Evolutionary conservation across 1,284 basidiomycete species (phyloP).

Genomic region (Athelia psychrophila): DNA sequence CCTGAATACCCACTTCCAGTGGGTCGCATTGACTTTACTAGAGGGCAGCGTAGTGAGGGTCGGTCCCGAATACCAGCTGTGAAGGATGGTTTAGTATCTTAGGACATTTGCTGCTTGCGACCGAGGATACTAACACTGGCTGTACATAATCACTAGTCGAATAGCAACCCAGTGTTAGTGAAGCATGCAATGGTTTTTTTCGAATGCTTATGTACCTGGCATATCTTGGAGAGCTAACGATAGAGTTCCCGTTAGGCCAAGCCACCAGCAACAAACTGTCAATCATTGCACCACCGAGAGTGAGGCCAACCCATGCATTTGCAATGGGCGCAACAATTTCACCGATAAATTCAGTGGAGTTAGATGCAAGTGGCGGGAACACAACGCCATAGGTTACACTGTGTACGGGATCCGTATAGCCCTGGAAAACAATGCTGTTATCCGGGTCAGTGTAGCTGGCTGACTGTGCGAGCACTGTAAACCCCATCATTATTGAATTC

Average conservation of each 20-base stretch:
- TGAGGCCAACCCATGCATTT: constrained; percentile 50
- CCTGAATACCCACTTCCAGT: constrained; percentile 57
- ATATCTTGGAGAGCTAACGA: constrained; percentile 50
- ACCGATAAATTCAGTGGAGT: constrained; percentile 54
- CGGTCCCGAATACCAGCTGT: constrained; percentile 39
- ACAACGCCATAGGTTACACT: constrained; percentile 49
- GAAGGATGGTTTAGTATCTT: not conserved
- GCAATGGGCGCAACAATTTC: constrained; percentile 55
- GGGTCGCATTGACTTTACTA: constrained; percentile 44
- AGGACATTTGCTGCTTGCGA: not conserved
- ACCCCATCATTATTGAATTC: too few species aligned
- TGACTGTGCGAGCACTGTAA: constrained; percentile 23
- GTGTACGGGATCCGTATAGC: constrained; percentile 46
- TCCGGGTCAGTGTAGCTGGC: constrained; percentile 43
- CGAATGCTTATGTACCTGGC: constrained; percentile 41
- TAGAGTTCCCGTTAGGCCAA: constrained; percentile 51
- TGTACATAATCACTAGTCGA: not conserved
- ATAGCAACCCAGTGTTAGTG: not conserved
- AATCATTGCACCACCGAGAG: constrained; percentile 54
- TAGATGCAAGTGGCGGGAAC: constrained; percentile 44
- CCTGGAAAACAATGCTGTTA: constrained; percentile 55
- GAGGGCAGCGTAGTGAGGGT: constrained; percentile 43
- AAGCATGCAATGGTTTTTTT: not conserved
- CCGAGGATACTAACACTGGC: constrained; percentile 2
- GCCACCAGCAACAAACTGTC: constrained; percentile 53